Conservation (phyloP, 257 asterid genomes). For the Solanum lignicaule region DNA sequence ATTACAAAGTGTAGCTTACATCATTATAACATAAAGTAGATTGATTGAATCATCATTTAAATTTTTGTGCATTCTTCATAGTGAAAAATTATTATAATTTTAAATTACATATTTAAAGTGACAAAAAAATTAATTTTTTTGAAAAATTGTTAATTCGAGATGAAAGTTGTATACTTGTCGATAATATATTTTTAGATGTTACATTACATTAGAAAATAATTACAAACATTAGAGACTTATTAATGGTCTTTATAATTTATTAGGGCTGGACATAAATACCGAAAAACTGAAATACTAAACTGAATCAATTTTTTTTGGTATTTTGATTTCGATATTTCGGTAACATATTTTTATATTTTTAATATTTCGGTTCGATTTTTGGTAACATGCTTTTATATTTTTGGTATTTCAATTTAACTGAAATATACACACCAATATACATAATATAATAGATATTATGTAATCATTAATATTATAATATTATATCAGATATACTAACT, state of each 20-base stretch:
- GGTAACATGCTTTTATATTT: background rate
- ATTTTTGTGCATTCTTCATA: background rate
- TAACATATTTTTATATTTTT: background rate
- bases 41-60: too few species aligned
- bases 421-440: background rate
- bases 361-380: background rate
- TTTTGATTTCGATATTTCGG: too few species aligned
- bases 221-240: background rate
- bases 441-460: too few species aligned
- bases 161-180: background rate
- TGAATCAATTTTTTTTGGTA: accelerated
- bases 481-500: too few species aligned
- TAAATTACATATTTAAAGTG: background rate
- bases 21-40: background rate
- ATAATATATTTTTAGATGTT: too few species aligned
- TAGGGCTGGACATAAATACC: background rate
- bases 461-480: too few species aligned
- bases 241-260: too few species aligned
- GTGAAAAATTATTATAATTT: too few species aligned
- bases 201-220: too few species aligned
- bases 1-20: background rate
- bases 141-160: background rate
- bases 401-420: background rate
- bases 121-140: too few species aligned
- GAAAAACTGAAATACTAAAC: too few species aligned